Evolutionary conservation across 2,329 filamentous ascomycete species (phyloP).

Genomic region (Aspergillus proliferans): DNA sequence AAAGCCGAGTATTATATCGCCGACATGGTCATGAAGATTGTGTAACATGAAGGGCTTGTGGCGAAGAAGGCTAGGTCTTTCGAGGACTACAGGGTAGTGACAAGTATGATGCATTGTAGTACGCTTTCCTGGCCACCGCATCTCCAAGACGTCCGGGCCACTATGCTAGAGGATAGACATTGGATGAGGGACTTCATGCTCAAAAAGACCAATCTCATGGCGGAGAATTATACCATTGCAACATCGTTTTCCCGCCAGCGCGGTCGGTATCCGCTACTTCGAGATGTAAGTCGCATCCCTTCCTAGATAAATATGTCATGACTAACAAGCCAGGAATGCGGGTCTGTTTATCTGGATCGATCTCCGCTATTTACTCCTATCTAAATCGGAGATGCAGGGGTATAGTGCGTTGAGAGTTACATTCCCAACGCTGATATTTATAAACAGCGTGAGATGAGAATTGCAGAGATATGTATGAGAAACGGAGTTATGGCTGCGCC

Average conservation of each 20-base stretch:
- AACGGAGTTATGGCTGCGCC: constrained; percentile 10
- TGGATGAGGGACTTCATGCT: constrained; percentile 3
- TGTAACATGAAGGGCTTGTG: too few species aligned
- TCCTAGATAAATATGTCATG: neutral
- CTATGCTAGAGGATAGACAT: constrained; percentile 5
- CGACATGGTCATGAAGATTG: too few species aligned
- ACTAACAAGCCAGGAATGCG: constrained; percentile 6
- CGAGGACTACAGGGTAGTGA: too few species aligned
- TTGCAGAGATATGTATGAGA: constrained; percentile 4
- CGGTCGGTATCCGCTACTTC: neutral
- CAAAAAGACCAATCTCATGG: constrained; percentile 4
- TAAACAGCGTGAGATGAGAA: constrained; percentile 3
- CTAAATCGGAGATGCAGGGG: neutral
- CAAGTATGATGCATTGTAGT: neutral
- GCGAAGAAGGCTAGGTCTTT: too few species aligned
- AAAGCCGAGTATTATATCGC: too few species aligned
- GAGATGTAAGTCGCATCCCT: constrained; percentile 2
- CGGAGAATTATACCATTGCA: constrained; percentile 1
- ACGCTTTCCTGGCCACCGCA: constrained; percentile 8
- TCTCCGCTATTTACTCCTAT: constrained; percentile 4
- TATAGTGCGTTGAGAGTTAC: neutral
- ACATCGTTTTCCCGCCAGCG: neutral
- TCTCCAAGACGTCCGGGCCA: constrained; percentile 7
- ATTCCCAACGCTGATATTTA: neutral
- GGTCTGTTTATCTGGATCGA: constrained; percentile 9